Percentiles rank a stretch among this genome's conserved stretches.
phyloP scores from a whole-genome alignment of 1,139 yeast species.

The Candida gigantensis region DNA sequence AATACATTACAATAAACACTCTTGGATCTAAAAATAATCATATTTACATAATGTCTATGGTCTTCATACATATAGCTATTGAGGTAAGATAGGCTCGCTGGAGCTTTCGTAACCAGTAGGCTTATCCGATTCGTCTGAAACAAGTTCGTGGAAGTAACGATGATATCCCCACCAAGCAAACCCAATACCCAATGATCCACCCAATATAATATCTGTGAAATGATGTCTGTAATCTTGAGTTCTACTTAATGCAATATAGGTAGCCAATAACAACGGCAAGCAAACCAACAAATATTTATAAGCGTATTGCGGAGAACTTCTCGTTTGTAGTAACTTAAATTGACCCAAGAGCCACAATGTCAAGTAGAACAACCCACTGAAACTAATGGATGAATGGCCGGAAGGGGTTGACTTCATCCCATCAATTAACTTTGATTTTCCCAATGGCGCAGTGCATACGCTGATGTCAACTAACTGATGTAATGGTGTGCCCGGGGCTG shows the following conservation, averaged over 20 bases:
- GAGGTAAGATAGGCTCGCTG: slow-evolving; percentile 11
- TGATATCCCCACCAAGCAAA: slow-evolving; percentile 32
- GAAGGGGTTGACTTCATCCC: slow-evolving; percentile 83
- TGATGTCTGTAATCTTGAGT: slow-evolving; percentile 80
- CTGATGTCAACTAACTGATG: slow-evolving; percentile 38
- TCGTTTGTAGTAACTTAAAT: slow-evolving; percentile 21
- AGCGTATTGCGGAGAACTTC: slow-evolving; percentile 14
- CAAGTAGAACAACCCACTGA: slow-evolving; percentile 64
- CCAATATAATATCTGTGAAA: slow-evolving; percentile 64
- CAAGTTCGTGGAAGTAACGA: slow-evolving; percentile 38
- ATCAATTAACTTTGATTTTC: slow-evolving; percentile 56
- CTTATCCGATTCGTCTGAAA: slow-evolving; percentile 15
- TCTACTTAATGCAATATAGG: slow-evolving; percentile 58
- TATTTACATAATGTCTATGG: not conserved
- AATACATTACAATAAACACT: not conserved
- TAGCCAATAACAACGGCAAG: slow-evolving; percentile 34
- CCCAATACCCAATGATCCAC: slow-evolving; percentile 40
- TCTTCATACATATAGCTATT: not conserved
- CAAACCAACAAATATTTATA: slow-evolving; percentile 18
- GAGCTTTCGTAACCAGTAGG: slow-evolving; percentile 15
- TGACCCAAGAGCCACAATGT: slow-evolving; percentile 67
- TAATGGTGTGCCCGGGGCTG: slow-evolving; percentile 36
- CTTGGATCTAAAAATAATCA: too few relatives aligned
- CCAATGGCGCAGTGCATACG: slow-evolving; percentile 44
- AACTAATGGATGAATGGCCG: slow-evolving; percentile 74